phyloP scores from a whole-genome alignment of 306 rosid genomes.

The Gastrolobium villosum region DNA sequence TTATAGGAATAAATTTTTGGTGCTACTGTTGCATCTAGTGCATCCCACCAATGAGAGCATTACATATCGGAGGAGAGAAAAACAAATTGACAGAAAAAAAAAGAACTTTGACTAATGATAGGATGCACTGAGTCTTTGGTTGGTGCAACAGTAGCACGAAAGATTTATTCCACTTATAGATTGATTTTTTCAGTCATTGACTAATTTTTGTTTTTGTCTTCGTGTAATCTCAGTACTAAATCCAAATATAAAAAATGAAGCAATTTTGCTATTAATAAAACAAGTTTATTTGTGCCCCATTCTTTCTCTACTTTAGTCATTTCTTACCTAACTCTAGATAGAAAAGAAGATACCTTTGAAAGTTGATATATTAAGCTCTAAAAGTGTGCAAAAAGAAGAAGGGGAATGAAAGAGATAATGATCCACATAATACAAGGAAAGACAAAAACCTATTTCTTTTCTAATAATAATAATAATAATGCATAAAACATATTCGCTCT shows the following conservation, averaged over 20 bases:
- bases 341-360: constrained; percentile 14
- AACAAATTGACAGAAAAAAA: no score
- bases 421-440: not conserved
- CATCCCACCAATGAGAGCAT: no score
- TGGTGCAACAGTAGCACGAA: no score
- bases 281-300: not conserved
- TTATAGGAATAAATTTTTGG: no score
- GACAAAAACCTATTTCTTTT: not conserved
- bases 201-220: constrained; percentile 8
- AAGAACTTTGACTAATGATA: no score
- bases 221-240: not conserved
- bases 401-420: not conserved
- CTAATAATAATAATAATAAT: not conserved
- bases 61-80: no score
- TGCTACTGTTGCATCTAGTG: no score
- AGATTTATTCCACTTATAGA: not conserved
- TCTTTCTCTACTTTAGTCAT: constrained; percentile 41
- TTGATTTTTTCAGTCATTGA: not conserved
- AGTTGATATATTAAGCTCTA: constrained; percentile 21
- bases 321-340: constrained; percentile 39
- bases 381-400: not conserved
- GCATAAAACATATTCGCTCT: not conserved
- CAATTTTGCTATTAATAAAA: not conserved
- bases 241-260: not conserved
- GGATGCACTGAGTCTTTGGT: no score